These are phyloP conservation scores for Pseudopyricularia cyperi DNA, from an alignment of 2,329 filamentous ascomycete genomes.

Conservation along the genomic window DNA sequence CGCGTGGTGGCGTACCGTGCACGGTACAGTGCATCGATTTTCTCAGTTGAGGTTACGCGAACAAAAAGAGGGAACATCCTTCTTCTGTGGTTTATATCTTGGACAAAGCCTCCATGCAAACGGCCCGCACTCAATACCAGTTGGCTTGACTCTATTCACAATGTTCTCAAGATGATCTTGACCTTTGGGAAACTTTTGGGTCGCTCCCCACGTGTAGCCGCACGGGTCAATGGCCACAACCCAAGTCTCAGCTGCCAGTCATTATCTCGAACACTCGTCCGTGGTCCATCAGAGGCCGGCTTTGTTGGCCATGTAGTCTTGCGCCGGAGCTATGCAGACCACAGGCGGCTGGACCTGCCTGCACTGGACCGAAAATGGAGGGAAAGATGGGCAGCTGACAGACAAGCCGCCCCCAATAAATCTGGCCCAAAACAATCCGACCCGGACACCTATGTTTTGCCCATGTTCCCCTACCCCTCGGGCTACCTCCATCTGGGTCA, in stretches of 20 bases:
- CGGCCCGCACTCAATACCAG: no score
- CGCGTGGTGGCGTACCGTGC: no score
- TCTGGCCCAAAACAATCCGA: slow-evolving; percentile 8
- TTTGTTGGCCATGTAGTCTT: slow-evolving; percentile 5
- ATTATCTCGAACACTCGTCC: slow-evolving; percentile 2
- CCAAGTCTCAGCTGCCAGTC: slow-evolving; percentile 2
- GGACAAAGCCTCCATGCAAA: no score
- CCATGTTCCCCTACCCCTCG: slow-evolving; percentile 92
- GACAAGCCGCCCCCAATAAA: slow-evolving; percentile 5
- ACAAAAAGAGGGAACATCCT: no score
- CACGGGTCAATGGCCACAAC: slow-evolving; percentile 5
- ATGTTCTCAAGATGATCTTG: slow-evolving; percentile 15
- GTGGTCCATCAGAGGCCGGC: not conserved
- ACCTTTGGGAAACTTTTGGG: slow-evolving; percentile 15
- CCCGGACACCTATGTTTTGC: slow-evolving; percentile 54
- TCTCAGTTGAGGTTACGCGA: no score
- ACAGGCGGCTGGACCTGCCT: slow-evolving; percentile 27
- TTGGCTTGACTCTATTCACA: slow-evolving; percentile 1
- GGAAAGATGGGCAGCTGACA: slow-evolving; percentile 23
- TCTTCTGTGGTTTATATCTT: no score
- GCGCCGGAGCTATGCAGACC: slow-evolving; percentile 19
- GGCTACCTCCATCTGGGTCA: slow-evolving; percentile 79
- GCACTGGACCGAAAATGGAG: slow-evolving; percentile 41
- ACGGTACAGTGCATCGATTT: no score
- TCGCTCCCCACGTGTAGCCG: slow-evolving; percentile 10